Evolutionary conservation across 1,284 basidiomycete genomes (phyloP), one percentile per base, ranked within the genome.

Genomic region (Inonotus hispidus): DNA sequence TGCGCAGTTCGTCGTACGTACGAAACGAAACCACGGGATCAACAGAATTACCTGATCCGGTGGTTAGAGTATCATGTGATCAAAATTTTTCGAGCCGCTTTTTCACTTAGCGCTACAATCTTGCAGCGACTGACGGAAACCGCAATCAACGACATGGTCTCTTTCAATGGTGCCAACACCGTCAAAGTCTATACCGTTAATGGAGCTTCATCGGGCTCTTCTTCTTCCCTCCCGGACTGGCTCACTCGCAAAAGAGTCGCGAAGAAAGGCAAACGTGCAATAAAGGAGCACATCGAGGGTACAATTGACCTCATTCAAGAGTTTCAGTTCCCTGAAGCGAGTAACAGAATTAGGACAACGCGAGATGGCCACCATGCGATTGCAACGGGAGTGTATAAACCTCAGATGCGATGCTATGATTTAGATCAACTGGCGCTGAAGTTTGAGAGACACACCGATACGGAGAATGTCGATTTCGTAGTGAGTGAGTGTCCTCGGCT

Each of bases 321-420:
- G 66, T 97, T 99, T 72, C 92, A 95, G 69, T 99, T 99, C 66
- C 95, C 97, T 8, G 94, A 98, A 71, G 95, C 95, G 11, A 94
- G 92, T 70, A 96, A 94, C 73, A 87, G 87, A 69, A 83, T 99
- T 69, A 92, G 87, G 73, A 91, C 91, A 5, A 98, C 95, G 1
- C 79, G 87, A 41, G 96, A 99, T 73, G 96, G 97, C 2, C 87
- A 90, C 67, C 90, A 95, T 81, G 88, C 88, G 13, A 83, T 99
- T 61, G 96, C 93, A 0, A 99, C 96, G 8, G 97, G 97, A 21
- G 94, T 92, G 1, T 99, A 99, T 77, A 99, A 99, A 75, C 97
- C 97, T 1, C 93, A 97, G 72, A 95, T 99, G 72, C 84, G 93
- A 64, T 92, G 96, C 2, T 99, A 93, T 88, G 97, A 99, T 72